Evolutionary conservation across 1,284 basidiomycete species (phyloP).

Genomic region (Leccinum subrobustum): DNA sequence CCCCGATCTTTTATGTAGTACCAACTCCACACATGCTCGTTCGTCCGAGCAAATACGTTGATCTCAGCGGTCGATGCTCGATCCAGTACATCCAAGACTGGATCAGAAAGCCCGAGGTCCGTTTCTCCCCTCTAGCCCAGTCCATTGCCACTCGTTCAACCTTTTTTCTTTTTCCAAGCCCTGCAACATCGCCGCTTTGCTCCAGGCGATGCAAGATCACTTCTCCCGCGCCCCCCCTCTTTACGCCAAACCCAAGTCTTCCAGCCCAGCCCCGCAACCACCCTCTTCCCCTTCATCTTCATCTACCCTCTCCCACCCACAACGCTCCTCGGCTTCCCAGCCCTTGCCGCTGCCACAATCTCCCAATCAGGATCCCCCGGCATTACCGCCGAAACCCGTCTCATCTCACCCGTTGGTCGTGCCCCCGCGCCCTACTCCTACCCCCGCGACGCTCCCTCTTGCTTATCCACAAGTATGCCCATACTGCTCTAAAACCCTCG

Average conservation of each 20-base stretch:
- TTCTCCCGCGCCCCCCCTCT: slow-evolving; percentile 90
- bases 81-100: slow-evolving; percentile 75
- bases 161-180: slow-evolving; percentile 43
- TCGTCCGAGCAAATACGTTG: slow-evolving; percentile 72
- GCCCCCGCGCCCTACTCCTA: slow-evolving; percentile 20
- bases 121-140: slow-evolving; percentile 27
- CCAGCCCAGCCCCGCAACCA: slow-evolving; percentile 22
- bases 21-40: slow-evolving; percentile 94
- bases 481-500: slow-evolving; percentile 1
- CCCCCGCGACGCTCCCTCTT: slow-evolving; percentile 8
- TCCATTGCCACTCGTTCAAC: slow-evolving; percentile 12
- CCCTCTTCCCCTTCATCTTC: slow-evolving; percentile 20
- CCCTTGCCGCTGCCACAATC: slow-evolving; percentile 20
- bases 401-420: slow-evolving; percentile 19
- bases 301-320: slow-evolving; percentile 18
- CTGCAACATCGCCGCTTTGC: slow-evolving; percentile 62
- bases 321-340: slow-evolving; percentile 12
- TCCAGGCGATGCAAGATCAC: slow-evolving; percentile 73
- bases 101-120: slow-evolving; percentile 83
- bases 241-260: slow-evolving; percentile 75
- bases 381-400: slow-evolving; percentile 48
- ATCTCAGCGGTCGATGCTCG: slow-evolving; percentile 77
- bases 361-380: slow-evolving; percentile 36
- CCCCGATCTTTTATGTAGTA: slow-evolving; percentile 92
- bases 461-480: slow-evolving; percentile 23